Evolutionary conservation across 345 rosid genomes (phyloP), one percentile per base, ranked within the genome.

Genomic region (Mercurialis annua): DNA sequence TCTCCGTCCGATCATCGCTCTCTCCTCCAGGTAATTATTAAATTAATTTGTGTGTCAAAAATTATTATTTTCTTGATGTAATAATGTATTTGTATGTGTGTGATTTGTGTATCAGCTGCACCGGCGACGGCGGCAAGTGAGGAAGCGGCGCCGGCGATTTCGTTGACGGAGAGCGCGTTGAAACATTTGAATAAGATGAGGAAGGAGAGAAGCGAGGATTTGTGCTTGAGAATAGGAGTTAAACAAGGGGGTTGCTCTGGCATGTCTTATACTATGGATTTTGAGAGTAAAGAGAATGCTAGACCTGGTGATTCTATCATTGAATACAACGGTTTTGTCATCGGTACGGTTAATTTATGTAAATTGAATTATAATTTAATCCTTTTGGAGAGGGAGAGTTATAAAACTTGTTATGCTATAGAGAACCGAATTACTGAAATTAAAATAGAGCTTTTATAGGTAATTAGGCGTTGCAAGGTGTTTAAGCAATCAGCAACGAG

Each of bases 201-300:
- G 73, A 71, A 78, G 20, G 94, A 89, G 23, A 83, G 87, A 9
- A 72, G 69, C 2, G 91, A 85, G 34, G 96, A 93, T 80, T 66
- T 89, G 81, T 93, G 92, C 75, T 84, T 93, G 71, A 87, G 98
- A 71, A 93, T 93, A 42, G 96, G 96, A 68, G 97, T 93, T 21
- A 87, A 81, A 66, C 97, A 93, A 29, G 98, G 98, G 14, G 97
- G 98, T 20, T 93, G 97, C 79, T 90, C 97, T 0, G 98, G 98
- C 74, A 90, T 93, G 98, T 93, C 97, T 21, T 93, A 93, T 73
- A 80, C 94, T 0, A 93, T 92, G 98, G 98, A 93, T 48, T 90
- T 93, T 30, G 97, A 90, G 85, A 83, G 76, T 34, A 76, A 81
- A 61, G 70, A 76, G 1, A 86, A 89, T 17, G 64, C 91, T 2